Base-by-base conservation (phyloP, 1,284 basidiomycete species). In the Boletus albobrunnescens region DNA sequence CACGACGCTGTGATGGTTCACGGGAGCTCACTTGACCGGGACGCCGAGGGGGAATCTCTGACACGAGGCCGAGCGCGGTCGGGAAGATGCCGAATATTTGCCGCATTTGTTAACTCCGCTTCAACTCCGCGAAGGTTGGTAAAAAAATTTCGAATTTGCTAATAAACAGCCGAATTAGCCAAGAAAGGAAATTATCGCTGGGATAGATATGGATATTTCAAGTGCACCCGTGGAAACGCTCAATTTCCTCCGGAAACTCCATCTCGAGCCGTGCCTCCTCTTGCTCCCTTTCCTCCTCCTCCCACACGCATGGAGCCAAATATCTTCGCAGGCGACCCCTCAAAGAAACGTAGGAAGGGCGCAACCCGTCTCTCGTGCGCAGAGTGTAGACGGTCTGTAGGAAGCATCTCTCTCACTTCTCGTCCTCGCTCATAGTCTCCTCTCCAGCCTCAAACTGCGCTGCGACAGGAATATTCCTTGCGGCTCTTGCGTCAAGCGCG, bases 361-460 rank as follows among this genome's bases (percentile, higher is more conserved):
- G 84, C 85, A 11, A 85, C 81, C 3, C 76, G 85, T 39, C 74
- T 88, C 35, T 85, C 83, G 6, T 87, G 84, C 58, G 85, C 85
- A 19, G 86, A 88, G 56, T 88, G 85, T 61, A 74, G 85, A 64
- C 76, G 86, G 82, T 79, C 35, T 4, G 49, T 51, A 28, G n/a
- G n/a, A 2, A 12, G 0, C 5, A 7, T 33, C 6, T 1, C 3
- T 16, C 19, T 14, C 8, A n/a, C 4, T 4, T 3, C 28, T 12
- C 12, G 4, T 14, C 1, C 16, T 6, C 26, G 1, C 46, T 38
- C 46, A 32, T 31, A 19, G 28, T 20, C 20, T 14, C 19, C 1
- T 3, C 40, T 33, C 7, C 16, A 86, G 84, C 57, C 67, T 89
- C 45, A 89, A 89, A 66, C 68, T 89, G 49, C 76, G 84, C 14